phyloP scores from a whole-genome alignment of 2,329 filamentous ascomycete genomes.

The Colletotrichum simmondsii region DNA sequence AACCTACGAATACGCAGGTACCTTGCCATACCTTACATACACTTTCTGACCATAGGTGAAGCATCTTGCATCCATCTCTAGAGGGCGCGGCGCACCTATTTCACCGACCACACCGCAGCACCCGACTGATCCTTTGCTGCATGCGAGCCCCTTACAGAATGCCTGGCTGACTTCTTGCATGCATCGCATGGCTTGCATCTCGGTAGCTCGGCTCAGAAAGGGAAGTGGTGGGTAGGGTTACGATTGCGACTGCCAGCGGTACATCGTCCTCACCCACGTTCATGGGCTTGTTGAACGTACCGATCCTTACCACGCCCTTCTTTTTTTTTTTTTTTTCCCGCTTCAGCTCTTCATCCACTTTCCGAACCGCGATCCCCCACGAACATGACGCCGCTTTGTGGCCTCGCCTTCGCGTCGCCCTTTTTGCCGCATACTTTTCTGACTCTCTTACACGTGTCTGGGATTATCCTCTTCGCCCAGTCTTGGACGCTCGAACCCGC shows the following conservation, averaged over 20 bases:
- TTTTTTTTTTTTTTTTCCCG: neutral
- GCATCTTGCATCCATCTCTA: too few relatives aligned
- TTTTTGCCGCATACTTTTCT: constrained; percentile 3
- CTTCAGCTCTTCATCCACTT: constrained; percentile 10
- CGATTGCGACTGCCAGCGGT: neutral
- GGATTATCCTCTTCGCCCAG: constrained; percentile 7
- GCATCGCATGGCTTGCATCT: constrained; percentile 24
- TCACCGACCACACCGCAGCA: neutral
- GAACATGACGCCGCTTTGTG: constrained; percentile 10
- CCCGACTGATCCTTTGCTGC: neutral
- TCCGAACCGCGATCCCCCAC: neutral
- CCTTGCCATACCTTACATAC: neutral
- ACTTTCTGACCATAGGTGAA: too few relatives aligned
- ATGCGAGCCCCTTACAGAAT: neutral
- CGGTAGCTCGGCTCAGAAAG: constrained; percentile 12
- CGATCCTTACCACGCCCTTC: neutral
- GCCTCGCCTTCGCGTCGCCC: neutral
- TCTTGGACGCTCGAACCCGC: constrained; percentile 11
- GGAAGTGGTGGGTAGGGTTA: neutral
- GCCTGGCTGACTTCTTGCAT: constrained; percentile 7
- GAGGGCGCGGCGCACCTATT: neutral
- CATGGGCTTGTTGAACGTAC: neutral
- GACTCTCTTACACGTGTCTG: neutral
- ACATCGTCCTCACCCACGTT: neutral
- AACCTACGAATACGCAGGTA: too few relatives aligned